A percentile compares a stretch with the other conserved stretches of the same genome.
These are phyloP conservation scores for Crithidia bombi DNA, from an alignment of 208 protist genomes.

Conservation along the genomic window DNA sequence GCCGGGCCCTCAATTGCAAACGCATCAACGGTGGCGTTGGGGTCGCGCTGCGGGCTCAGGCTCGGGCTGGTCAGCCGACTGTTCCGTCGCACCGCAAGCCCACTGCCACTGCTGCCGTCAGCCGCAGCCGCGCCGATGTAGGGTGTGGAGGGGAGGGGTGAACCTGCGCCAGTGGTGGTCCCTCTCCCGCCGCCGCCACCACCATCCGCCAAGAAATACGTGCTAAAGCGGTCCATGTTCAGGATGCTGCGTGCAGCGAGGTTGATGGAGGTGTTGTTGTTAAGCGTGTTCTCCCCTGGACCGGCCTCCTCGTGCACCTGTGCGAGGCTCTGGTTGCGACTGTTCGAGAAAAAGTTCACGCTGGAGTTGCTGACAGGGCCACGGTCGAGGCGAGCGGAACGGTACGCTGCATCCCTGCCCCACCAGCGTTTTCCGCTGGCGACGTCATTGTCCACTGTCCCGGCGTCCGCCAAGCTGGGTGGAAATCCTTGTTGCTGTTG, in stretches of 20 bases:
- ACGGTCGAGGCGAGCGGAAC: neutral
- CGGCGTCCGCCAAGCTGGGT: neutral
- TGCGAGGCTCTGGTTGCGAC: neutral
- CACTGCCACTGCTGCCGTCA: neutral
- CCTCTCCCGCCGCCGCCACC: neutral
- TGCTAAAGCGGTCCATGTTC: constrained; percentile 68
- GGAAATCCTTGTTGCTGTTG: neutral
- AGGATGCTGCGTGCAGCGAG: constrained; percentile 31
- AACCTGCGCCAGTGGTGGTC: neutral
- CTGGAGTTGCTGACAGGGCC: neutral
- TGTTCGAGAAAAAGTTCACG: neutral
- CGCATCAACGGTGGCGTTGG: neutral
- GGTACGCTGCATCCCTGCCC: neutral
- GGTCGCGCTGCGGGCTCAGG: constrained; percentile 14
- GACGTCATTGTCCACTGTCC: neutral
- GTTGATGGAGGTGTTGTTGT: constrained; percentile 4
- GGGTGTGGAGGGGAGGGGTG: too few relatives aligned
- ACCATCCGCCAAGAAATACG: constrained; percentile 46
- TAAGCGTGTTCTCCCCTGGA: neutral
- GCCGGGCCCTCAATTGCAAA: constrained; percentile 37
- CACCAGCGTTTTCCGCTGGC: neutral
- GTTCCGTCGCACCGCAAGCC: neutral
- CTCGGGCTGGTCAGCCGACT: neutral
- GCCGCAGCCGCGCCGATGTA: too few relatives aligned
- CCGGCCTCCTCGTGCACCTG: neutral